Evolutionary conservation across 768 basidiomycete species (phyloP).

Genomic region (Phylloporus rhodoxanthus): DNA sequence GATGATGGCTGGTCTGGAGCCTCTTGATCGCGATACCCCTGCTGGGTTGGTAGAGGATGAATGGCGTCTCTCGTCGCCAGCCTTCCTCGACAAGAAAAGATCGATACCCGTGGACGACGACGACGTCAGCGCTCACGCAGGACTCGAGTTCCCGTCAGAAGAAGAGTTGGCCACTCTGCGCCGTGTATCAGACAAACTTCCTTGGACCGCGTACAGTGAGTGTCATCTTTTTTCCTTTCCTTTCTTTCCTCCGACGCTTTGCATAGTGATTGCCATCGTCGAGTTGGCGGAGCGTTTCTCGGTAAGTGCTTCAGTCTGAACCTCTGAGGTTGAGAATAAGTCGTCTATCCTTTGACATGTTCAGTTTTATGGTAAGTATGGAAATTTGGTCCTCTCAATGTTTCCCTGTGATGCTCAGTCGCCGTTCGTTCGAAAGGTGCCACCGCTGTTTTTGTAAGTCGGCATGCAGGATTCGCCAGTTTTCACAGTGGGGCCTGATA

Average conservation of each 20-base stretch:
- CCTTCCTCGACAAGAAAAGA: constrained; percentile 24
- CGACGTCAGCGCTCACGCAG: constrained; percentile 40
- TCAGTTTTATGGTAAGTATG: constrained; percentile 42
- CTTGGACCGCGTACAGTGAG: constrained; percentile 48
- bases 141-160: constrained; percentile 57
- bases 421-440: constrained; percentile 26
- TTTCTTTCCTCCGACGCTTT: background rate
- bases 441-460: constrained; percentile 37
- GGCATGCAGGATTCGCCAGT: background rate
- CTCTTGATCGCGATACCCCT: constrained; percentile 6
- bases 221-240: background rate
- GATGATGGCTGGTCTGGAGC: constrained; percentile 10
- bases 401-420: background rate
- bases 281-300: constrained; percentile 76
- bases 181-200: constrained; percentile 53
- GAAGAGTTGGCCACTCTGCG: constrained; percentile 55
- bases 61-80: background rate
- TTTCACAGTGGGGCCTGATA: background rate
- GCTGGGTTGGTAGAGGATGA: constrained; percentile 13
- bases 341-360: background rate
- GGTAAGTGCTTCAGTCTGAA: constrained; percentile 27
- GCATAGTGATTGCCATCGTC: constrained; percentile 55
- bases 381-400: constrained; percentile 1
- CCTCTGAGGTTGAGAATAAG: background rate
- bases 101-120: constrained; percentile 6